Percentiles rank a stretch among this genome's conserved stretches.
Conservation (phyloP, 2,329 filamentous ascomycete genomes). For the Aspergillus persii region DNA sequence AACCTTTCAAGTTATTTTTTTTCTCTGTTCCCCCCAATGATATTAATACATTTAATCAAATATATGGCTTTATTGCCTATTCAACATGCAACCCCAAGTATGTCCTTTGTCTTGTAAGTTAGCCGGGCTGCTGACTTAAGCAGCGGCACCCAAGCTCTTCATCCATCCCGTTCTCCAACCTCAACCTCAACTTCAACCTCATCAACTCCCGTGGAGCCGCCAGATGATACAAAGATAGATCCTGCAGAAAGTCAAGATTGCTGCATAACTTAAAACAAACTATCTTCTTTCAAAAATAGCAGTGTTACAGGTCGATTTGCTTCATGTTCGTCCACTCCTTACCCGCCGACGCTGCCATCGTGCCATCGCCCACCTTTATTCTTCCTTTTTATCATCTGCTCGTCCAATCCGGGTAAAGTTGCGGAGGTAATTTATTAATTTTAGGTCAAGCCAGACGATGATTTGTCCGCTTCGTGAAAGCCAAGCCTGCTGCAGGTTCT, state of each 20-base stretch:
- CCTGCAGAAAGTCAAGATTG: background rate
- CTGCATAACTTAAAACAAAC: background rate
- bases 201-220: background rate
- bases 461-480: conserved; percentile 12
- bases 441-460: background rate
- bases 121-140: background rate
- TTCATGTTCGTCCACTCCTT: background rate
- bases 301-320: background rate
- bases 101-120: too few species aligned
- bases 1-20: conserved; percentile 5
- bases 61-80: background rate
- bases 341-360: background rate
- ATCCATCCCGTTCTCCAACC: background rate
- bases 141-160: background rate
- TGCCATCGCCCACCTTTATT: background rate
- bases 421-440: background rate
- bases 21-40: background rate
- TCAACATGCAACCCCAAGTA: too few species aligned
- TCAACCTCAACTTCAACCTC: background rate
- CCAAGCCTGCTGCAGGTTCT: conserved; percentile 11
- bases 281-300: conserved; percentile 1
- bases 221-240: conserved; percentile 1
- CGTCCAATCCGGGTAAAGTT: conserved; percentile 7
- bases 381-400: background rate
- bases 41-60: conserved; percentile 11